Evolutionary conservation across 208 protist genomes (phyloP).

Genomic region (Trypanosomatidae sp.): DNA sequence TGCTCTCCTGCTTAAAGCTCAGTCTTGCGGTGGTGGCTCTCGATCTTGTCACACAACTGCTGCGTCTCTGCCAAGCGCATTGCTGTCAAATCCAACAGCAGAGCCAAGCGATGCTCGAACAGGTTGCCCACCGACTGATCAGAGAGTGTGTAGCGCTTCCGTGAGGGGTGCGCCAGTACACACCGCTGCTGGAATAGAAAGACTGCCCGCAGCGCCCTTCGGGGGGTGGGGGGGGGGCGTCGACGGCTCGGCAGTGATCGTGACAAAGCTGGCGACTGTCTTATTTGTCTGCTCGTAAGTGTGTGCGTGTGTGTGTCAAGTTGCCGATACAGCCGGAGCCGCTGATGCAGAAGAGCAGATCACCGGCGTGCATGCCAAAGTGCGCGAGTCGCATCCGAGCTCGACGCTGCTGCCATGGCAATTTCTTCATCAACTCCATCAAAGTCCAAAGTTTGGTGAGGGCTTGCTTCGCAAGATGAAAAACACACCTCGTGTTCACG

Average conservation of each 20-base stretch:
- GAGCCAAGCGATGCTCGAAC: not conserved
- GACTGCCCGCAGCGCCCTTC: not conserved
- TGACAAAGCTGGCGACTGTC: not conserved
- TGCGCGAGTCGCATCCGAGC: not conserved
- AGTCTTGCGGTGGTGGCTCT: not conserved
- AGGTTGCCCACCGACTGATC: not conserved
- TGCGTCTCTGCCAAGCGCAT: not conserved
- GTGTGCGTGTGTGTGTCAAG: slow-evolving; percentile 1
- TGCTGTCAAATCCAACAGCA: not conserved
- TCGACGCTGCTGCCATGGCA: no score
- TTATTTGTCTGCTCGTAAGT: not conserved
- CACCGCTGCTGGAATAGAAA: not conserved
- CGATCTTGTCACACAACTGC: not conserved
- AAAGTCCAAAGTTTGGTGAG: not conserved
- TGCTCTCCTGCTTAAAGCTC: no score
- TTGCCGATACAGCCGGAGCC: slow-evolving; percentile 18
- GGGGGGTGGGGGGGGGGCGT: no score
- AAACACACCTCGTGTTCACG: not conserved
- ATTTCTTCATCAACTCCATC: no score
- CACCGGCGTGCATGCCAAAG: slow-evolving; percentile 13
- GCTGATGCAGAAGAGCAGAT: slow-evolving; percentile 23
- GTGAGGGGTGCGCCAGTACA: not conserved
- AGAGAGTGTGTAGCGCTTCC: not conserved
- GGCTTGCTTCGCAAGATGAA: not conserved
- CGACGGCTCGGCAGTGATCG: not conserved